phyloP scores from a whole-genome alignment of 2,329 filamentous ascomycete species.

The Lasiodiplodia hormozganensis region DNA sequence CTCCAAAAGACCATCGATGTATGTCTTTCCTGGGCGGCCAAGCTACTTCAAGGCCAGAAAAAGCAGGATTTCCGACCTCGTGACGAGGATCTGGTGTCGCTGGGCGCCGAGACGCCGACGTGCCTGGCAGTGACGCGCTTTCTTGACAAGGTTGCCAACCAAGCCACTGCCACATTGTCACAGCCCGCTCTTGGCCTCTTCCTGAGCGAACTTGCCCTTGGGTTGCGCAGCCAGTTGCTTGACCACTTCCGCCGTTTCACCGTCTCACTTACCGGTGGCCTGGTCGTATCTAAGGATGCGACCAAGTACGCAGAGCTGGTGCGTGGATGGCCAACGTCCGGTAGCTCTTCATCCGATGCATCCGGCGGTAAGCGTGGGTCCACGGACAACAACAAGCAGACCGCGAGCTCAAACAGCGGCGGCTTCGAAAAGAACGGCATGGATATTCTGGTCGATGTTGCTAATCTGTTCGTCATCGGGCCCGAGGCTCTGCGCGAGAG shows the following conservation, averaged over 20 bases:
- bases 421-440: slow-evolving; percentile 63
- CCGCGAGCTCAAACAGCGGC: slow-evolving; percentile 48
- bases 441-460: slow-evolving; percentile 90
- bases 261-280: slow-evolving; percentile 88
- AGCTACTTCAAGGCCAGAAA: slow-evolving; percentile 77
- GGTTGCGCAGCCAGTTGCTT: slow-evolving; percentile 78
- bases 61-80: slow-evolving; percentile 90
- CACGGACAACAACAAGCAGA: slow-evolving; percentile 33
- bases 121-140: slow-evolving; percentile 84
- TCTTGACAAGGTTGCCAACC: slow-evolving; percentile 67
- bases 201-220: slow-evolving; percentile 81
- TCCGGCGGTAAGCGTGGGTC: slow-evolving; percentile 54
- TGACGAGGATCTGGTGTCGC: slow-evolving; percentile 66
- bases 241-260: slow-evolving; percentile 95
- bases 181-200: slow-evolving; percentile 84
- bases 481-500: slow-evolving; percentile 60
- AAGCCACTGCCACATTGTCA: slow-evolving; percentile 73
- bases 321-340: slow-evolving; percentile 70
- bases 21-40: slow-evolving; percentile 76
- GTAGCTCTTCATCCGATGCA: slow-evolving; percentile 66
- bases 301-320: slow-evolving; percentile 89
- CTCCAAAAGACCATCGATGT: slow-evolving; percentile 75
- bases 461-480: slow-evolving; percentile 93
- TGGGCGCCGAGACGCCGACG: slow-evolving; percentile 71
- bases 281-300: slow-evolving; percentile 97